Percentiles rank a stretch among this genome's conserved stretches.
phyloP scores from a whole-genome alignment of 495 filamentous ascomycete species.

The Trichodelitschia bisporula region DNA sequence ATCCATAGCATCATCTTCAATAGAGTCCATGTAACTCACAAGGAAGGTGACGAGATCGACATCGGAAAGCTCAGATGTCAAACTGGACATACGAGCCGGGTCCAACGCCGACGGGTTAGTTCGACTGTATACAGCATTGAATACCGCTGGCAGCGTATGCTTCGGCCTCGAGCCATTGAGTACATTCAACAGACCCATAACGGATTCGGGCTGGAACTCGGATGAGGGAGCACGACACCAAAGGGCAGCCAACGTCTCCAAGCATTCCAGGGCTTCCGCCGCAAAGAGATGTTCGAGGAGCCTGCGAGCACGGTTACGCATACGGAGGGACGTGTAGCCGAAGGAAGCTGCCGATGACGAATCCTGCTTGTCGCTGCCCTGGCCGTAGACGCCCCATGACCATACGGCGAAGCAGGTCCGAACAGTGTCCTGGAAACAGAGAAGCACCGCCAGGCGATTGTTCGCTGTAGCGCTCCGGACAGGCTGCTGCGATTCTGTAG shows the following conservation, averaged over 20 bases:
- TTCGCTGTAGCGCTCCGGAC: conserved; percentile 61
- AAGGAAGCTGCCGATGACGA: conserved; percentile 55
- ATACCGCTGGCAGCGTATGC: conserved; percentile 84
- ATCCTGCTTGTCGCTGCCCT: conserved; percentile 31
- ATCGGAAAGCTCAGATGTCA: conserved; percentile 64
- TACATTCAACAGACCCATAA: conserved; percentile 71
- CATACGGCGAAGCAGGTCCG: conserved; percentile 80
- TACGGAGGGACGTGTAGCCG: conserved; percentile 62
- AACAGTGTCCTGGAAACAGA: conserved; percentile 94
- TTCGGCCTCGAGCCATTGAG: conserved; percentile 79
- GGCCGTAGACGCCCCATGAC: conserved; percentile 62
- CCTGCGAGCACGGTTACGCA: conserved; percentile 69
- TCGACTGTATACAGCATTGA: conserved; percentile 87
- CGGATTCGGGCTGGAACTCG: conserved; percentile 17
- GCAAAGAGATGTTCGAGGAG: conserved; percentile 82
- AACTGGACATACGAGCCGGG: conserved; percentile 51
- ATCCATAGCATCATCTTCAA: conserved; percentile 97
- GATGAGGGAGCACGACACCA: conserved; percentile 31
- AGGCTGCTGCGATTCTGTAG: conserved; percentile 45
- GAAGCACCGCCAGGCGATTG: conserved; percentile 68
- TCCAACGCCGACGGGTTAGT: conserved; percentile 69
- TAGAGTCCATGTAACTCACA: conserved; percentile 62
- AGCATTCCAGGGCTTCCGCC: conserved; percentile 80
- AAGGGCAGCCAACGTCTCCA: conserved; percentile 69
- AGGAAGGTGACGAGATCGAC: conserved; percentile 67